Percentiles rank a stretch among this genome's conserved stretches.
Conservation (phyloP, 306 rosid genomes). For the Begonia fuchsioides region DNA sequence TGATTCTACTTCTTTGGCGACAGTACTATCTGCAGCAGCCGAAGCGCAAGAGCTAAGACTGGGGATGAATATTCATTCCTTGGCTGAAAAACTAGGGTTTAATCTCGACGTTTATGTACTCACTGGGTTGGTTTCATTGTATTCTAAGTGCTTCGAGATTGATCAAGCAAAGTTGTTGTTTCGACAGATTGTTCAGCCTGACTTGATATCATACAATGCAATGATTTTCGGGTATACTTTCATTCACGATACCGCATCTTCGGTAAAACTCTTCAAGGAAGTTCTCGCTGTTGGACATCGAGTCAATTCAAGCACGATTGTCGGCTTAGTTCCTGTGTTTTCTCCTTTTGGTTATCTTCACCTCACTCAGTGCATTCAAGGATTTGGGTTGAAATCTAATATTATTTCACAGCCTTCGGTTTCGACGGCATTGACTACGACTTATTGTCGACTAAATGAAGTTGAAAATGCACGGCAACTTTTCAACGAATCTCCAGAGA, state of each 20-base stretch:
- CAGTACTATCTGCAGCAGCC: constrained; percentile 63
- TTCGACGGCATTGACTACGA: constrained; percentile 64
- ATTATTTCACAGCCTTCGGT: constrained; percentile 47
- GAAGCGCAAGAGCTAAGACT: constrained; percentile 53
- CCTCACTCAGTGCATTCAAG: constrained; percentile 43
- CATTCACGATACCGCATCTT: constrained; percentile 40
- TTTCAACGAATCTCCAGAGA: constrained; percentile 66
- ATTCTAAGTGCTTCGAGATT: constrained; percentile 58
- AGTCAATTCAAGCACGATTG: constrained; percentile 60
- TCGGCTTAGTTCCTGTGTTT: constrained; percentile 71
- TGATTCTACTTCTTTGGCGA: constrained; percentile 50
- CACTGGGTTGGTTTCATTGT: constrained; percentile 75
- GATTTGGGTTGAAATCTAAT: constrained; percentile 50
- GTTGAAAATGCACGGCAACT: constrained; percentile 54
- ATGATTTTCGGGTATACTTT: constrained; percentile 77
- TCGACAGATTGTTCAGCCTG: constrained; percentile 36
- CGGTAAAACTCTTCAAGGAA: constrained; percentile 46
- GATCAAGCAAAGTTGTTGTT: constrained; percentile 43
- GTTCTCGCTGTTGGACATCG: constrained; percentile 41
- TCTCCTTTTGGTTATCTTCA: constrained; percentile 63
- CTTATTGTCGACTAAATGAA: constrained; percentile 58
- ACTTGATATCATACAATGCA: constrained; percentile 69
- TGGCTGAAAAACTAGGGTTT: constrained; percentile 56
- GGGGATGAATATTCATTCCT: constrained; percentile 57
- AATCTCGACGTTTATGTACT: constrained; percentile 38